phyloP scores from a whole-genome alignment of 306 rosid species.

The Abrus pulchellus region DNA sequence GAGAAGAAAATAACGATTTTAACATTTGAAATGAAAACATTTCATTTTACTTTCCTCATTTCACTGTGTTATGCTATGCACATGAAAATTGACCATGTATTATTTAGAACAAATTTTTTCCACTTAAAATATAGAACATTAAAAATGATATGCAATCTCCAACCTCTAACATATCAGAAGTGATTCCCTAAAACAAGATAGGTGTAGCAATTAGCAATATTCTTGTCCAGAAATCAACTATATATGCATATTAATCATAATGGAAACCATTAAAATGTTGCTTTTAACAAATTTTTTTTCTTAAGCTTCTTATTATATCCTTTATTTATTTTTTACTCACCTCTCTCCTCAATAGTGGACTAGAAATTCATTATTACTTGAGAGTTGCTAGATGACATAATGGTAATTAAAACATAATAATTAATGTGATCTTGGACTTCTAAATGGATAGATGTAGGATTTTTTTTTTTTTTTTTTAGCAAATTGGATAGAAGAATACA shows the following conservation, averaged over 20 bases:
- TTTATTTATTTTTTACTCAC: too few species aligned
- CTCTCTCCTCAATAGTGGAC: too few species aligned
- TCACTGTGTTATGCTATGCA: neutral
- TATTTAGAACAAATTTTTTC: constrained; percentile 5
- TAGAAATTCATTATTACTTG: too few species aligned
- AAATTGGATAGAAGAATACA: too few species aligned
- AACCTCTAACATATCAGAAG: neutral
- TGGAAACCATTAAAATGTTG: constrained; percentile 13
- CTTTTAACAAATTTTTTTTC: neutral
- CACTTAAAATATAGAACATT: neutral
- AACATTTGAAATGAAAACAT: neutral
- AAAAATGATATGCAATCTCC: constrained; percentile 1
- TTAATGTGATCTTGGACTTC: too few species aligned
- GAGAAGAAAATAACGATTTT: neutral
- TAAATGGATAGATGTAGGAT: too few species aligned
- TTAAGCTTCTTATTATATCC: too few species aligned
- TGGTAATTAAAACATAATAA: too few species aligned
- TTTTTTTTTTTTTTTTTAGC: too few species aligned
- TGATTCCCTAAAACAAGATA: constrained; percentile 10
- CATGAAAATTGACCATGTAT: neutral
- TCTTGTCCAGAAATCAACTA: neutral
- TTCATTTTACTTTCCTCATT: neutral
- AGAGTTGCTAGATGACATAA: too few species aligned
- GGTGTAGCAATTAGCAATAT: neutral
- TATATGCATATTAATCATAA: neutral